These are phyloP conservation scores for Drosera capensis DNA, from an alignment of 148 eudicot genomes.

Conservation along the genomic window DNA sequence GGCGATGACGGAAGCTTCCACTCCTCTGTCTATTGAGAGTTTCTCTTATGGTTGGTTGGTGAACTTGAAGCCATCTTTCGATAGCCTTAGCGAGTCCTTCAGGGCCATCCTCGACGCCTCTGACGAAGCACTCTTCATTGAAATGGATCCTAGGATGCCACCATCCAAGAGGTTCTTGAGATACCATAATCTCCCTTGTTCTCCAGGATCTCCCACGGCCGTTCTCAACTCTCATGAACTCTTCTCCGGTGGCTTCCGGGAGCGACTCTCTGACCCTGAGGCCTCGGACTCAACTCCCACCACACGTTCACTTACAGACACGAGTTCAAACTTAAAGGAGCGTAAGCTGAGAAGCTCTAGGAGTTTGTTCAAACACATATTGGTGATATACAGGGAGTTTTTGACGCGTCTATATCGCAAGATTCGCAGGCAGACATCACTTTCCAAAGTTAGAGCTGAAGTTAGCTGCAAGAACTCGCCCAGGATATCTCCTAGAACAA, in stretches of 20 bases:
- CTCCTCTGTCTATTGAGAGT: constrained; percentile 63
- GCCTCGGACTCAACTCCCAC: constrained; percentile 12
- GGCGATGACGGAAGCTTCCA: constrained; percentile 27
- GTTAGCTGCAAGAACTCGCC: constrained; percentile 8
- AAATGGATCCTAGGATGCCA: constrained; percentile 81
- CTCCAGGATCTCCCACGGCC: constrained; percentile 23
- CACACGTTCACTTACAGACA: constrained; percentile 8
- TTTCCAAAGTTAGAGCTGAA: constrained; percentile 16
- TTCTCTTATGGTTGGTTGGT: constrained; percentile 74
- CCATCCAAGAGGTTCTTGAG: constrained; percentile 56
- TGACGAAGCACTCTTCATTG: constrained; percentile 60
- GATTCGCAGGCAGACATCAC: constrained; percentile 25
- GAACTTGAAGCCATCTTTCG: constrained; percentile 54
- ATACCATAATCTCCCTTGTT: constrained; percentile 34
- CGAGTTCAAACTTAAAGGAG: constrained; percentile 14
- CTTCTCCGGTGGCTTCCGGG: constrained; percentile 45
- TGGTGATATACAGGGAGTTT: constrained; percentile 36
- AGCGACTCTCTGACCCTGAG: constrained; percentile 28
- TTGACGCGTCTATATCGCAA: constrained; percentile 35
- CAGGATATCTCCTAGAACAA: constrained; percentile 37
- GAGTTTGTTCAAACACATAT: constrained; percentile 33
- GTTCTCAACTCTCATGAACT: constrained; percentile 60
- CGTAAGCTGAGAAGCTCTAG: constrained; percentile 41
- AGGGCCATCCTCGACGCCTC: constrained; percentile 40
- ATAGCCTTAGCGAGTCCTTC: constrained; percentile 38